These are phyloP conservation scores for Dunaliella sp. DNA, from an alignment of 139 green algal genomes.

Conservation along the genomic window DNA sequence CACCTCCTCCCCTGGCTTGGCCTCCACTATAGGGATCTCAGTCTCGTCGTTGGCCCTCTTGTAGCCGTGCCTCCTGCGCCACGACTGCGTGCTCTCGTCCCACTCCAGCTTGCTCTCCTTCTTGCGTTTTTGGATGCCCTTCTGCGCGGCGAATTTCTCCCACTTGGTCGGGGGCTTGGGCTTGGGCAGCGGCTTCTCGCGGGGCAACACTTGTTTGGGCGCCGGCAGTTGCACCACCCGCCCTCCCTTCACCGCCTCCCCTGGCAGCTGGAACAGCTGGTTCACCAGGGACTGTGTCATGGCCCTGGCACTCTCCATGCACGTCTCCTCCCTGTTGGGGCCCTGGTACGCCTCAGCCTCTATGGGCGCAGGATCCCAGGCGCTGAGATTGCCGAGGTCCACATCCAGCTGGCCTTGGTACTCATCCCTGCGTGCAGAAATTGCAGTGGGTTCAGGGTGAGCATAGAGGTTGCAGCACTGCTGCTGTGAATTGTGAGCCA, in stretches of 20 bases:
- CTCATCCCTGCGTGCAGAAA: constrained; percentile 47
- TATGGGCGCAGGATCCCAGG: constrained; percentile 68
- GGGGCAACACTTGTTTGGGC: constrained; percentile 68
- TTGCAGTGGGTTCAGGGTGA: not conserved
- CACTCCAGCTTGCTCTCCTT: constrained; percentile 76
- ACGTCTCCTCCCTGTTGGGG: constrained; percentile 35
- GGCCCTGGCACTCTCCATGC: constrained; percentile 45
- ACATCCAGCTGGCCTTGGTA: constrained; percentile 70
- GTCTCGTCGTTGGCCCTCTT: constrained; percentile 77
- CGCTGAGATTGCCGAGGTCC: constrained; percentile 84
- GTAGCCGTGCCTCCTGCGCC: constrained; percentile 84
- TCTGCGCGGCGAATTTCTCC: constrained; percentile 92
- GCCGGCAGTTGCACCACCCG: constrained; percentile 73
- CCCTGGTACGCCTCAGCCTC: constrained; percentile 31
- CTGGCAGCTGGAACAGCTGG: constrained; percentile 75
- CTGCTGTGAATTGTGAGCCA: too few species aligned
- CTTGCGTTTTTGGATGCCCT: constrained; percentile 94
- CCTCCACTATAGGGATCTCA: constrained; percentile 89
- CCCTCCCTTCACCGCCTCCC: constrained; percentile 57
- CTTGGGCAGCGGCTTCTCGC: constrained; percentile 83
- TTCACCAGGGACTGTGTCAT: constrained; percentile 72
- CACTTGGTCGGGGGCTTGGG: constrained; percentile 83
- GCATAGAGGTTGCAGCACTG: too few species aligned
- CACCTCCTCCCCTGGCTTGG: constrained; percentile 68
- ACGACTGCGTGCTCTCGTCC: constrained; percentile 81